Percentiles rank a stretch among this genome's conserved stretches.
Evolutionary conservation across 257 asterid species (phyloP).

Genomic region (Sherardia arvensis): DNA sequence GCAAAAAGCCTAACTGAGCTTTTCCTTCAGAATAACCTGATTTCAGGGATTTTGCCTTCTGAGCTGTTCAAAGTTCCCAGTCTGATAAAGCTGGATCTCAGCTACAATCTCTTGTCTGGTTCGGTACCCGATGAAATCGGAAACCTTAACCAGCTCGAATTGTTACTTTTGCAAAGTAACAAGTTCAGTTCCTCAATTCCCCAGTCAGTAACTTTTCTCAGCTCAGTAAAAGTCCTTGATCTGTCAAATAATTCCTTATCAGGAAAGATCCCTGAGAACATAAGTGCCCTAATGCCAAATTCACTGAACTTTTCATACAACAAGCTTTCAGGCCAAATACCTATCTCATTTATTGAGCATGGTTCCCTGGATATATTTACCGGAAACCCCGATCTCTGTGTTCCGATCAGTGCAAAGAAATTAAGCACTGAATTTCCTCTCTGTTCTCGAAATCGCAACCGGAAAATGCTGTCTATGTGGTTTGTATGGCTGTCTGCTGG

Average conservation of each 20-base stretch:
- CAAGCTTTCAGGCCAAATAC: slow-evolving; percentile 65
- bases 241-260: slow-evolving; percentile 47
- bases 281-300: slow-evolving; percentile 46
- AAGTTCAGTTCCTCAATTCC: slow-evolving; percentile 67
- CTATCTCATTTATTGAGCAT: slow-evolving; percentile 41
- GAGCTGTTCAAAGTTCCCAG: slow-evolving; percentile 50
- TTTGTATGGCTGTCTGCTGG: slow-evolving; percentile 33
- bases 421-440: too few species aligned
- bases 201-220: slow-evolving; percentile 42
- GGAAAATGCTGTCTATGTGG: slow-evolving; percentile 10
- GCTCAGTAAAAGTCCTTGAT: slow-evolving; percentile 67
- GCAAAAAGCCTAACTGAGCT: slow-evolving; percentile 72
- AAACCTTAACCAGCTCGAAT: slow-evolving; percentile 44
- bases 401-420: slow-evolving; percentile 15
- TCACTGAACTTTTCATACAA: slow-evolving; percentile 76
- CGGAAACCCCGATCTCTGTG: slow-evolving; percentile 61
- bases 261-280: slow-evolving; percentile 55
- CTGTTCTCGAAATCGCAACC: too few species aligned
- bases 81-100: slow-evolving; percentile 69
- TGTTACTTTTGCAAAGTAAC: slow-evolving; percentile 56
- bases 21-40: slow-evolving; percentile 60
- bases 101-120: slow-evolving; percentile 62
- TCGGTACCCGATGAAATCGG: slow-evolving; percentile 64
- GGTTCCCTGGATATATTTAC: slow-evolving; percentile 71
- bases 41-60: slow-evolving; percentile 62